A percentile compares a stretch with the other conserved stretches of the same genome.
phyloP scores from a whole-genome alignment of 495 filamentous ascomycete genomes.

The Penicillium lividum region DNA sequence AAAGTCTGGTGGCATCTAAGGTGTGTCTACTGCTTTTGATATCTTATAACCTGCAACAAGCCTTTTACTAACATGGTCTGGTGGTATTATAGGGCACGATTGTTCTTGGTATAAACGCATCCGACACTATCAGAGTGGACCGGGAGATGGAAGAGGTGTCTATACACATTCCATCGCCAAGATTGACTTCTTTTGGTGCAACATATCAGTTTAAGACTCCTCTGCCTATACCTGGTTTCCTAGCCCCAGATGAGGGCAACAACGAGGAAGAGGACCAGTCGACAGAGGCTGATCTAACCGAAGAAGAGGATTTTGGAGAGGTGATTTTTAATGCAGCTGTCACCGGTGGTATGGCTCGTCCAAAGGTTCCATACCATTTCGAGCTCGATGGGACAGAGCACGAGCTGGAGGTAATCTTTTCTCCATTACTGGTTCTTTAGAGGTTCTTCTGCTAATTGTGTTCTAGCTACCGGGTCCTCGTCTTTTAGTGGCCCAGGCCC shows the following conservation, averaged over 20 bases:
- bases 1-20: conserved; percentile 44
- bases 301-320: conserved; percentile 22
- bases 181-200: conserved; percentile 28
- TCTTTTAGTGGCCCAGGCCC: conserved; percentile 26
- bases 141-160: conserved; percentile 33
- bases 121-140: conserved; percentile 34
- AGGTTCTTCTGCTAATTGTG: not conserved
- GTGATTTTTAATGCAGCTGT: conserved; percentile 38
- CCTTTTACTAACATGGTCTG: conserved; percentile 11
- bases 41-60: not conserved
- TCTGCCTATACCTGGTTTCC: conserved; percentile 28
- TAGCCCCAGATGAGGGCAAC: conserved; percentile 18
- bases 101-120: conserved; percentile 44
- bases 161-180: conserved; percentile 30
- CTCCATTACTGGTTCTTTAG: not conserved
- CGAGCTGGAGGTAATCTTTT: conserved; percentile 22
- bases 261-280: conserved; percentile 17
- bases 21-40: conserved; percentile 30
- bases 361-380: conserved; percentile 23
- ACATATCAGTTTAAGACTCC: conserved; percentile 40
- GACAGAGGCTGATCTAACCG: conserved; percentile 4
- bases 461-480: conserved; percentile 34
- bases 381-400: conserved; percentile 29
- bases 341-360: conserved; percentile 28
- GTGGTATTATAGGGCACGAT: conserved; percentile 33